Conservation (phyloP, 129 eudicot genomes). For the Flaveria sonorensis region DNA sequence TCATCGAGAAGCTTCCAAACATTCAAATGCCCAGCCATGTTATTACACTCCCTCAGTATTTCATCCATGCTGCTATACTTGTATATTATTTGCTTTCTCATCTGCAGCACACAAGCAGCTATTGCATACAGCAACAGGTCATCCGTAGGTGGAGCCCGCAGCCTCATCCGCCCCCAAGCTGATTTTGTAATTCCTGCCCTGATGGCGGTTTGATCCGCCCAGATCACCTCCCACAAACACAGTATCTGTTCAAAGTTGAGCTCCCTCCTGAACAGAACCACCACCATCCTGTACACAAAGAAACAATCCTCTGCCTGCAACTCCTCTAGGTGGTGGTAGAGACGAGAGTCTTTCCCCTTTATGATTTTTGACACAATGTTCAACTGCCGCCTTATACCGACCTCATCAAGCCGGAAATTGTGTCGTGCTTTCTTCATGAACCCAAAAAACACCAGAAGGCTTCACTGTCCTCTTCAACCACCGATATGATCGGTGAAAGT, state of each 20-base stretch:
- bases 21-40: slow-evolving; percentile 79
- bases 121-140: slow-evolving; percentile 72
- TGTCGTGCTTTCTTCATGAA: slow-evolving; percentile 84
- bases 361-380: slow-evolving; percentile 63
- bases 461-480: slow-evolving; percentile 61
- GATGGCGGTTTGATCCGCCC: slow-evolving; percentile 88
- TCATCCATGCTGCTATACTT: slow-evolving; percentile 90
- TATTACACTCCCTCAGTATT: slow-evolving; percentile 75
- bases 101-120: slow-evolving; percentile 76
- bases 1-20: slow-evolving; percentile 86
- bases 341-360: slow-evolving; percentile 68
- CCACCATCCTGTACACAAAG: slow-evolving; percentile 87
- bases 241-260: slow-evolving; percentile 71
- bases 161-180: slow-evolving; percentile 65
- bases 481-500: slow-evolving; percentile 74
- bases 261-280: slow-evolving; percentile 73
- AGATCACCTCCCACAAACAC: slow-evolving; percentile 89
- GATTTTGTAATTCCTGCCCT: slow-evolving; percentile 67
- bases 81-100: slow-evolving; percentile 63
- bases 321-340: slow-evolving; percentile 67
- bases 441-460: slow-evolving; percentile 86
- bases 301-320: slow-evolving; percentile 85
- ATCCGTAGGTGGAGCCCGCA: slow-evolving; percentile 76
- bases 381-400: slow-evolving; percentile 68
- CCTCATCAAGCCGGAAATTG: slow-evolving; percentile 84